These are phyloP conservation scores for Colletotrichum sojae DNA, from an alignment of 2,329 filamentous ascomycete genomes.

Conservation along the genomic window DNA sequence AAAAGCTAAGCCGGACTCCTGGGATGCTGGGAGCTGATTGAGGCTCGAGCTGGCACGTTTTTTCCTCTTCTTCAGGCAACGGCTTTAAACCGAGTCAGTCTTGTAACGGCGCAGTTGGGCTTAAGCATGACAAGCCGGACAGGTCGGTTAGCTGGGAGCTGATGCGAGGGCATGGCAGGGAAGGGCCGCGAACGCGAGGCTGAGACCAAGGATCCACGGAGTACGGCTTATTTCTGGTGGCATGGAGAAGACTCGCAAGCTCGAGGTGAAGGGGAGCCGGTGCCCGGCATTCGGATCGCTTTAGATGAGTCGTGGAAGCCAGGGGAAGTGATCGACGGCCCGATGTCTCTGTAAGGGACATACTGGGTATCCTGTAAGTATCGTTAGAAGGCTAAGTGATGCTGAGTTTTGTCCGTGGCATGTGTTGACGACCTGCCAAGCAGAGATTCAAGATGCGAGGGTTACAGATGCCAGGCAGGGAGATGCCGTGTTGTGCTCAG, in stretches of 20 bases:
- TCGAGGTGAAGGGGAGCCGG: constrained; percentile 7
- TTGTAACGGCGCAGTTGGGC: constrained; percentile 17
- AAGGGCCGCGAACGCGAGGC: neutral
- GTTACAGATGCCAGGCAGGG: neutral
- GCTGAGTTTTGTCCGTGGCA: too few relatives aligned
- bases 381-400: too few relatives aligned
- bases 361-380: too few relatives aligned
- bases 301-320: neutral
- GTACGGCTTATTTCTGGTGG: neutral
- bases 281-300: constrained; percentile 10
- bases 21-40: constrained; percentile 9
- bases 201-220: constrained; percentile 5
- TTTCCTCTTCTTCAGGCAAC: neutral
- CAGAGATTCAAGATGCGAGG: neutral
- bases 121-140: constrained; percentile 18
- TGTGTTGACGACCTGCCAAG: neutral
- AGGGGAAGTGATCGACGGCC: neutral
- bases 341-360: too few relatives aligned
- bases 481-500: neutral
- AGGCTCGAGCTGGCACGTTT: constrained; percentile 8
- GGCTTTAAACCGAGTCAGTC: constrained; percentile 10
- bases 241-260: neutral
- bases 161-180: constrained; percentile 5
- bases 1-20: constrained; percentile 7
- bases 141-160: neutral